Evolutionary conservation across 345 rosid genomes (phyloP), one percentile per base, ranked within the genome.

Genomic region (Trapa incisa): DNA sequence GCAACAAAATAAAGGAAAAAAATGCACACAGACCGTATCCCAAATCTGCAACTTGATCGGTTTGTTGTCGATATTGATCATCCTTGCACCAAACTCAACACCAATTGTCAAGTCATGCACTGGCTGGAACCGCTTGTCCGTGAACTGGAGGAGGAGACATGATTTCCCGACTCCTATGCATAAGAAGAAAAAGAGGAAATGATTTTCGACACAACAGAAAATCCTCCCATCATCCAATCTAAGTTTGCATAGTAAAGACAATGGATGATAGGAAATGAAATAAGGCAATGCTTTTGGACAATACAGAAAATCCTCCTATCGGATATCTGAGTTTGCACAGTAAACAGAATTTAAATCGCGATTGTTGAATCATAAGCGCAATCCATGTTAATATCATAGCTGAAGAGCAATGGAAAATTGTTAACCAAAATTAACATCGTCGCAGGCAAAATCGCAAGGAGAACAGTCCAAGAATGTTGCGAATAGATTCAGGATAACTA

Each of bases 31-130:
- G 58, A 93, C 98, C 79, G 99, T 94, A 75, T 94, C 97, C 99
- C 99, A 91, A 68, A 94, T 94, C 83, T 93, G 97, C 70, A 93
- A 92, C 81, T 93, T 87, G 72, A 93, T 89, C 32, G 98, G 96
- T 72, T 89, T 89, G 83, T 82, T 88, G 66, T 88, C 68, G 29
- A 88, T 89, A 66, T 91, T 92, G 80, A 92, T 92, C 96, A 91
- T 94, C 73, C 96, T 81, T 61, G 97, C 96, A 65, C 97, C 99
- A 50, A 91, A 91, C 68, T 89, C 99, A 15, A 91, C 97, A 53
- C 99, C 97, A 33, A 94, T 94, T 15, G 99, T 94, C 60, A 93
- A 86, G 73, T 93, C 97, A 74, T 93, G 97, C 62, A 91, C 97
- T 0, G 98, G 97, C 73, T 93, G 97, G 78, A 93, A 93, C 80